phyloP scores from a whole-genome alignment of 2,329 filamentous ascomycete genomes.

The Apiospora koreana region DNA sequence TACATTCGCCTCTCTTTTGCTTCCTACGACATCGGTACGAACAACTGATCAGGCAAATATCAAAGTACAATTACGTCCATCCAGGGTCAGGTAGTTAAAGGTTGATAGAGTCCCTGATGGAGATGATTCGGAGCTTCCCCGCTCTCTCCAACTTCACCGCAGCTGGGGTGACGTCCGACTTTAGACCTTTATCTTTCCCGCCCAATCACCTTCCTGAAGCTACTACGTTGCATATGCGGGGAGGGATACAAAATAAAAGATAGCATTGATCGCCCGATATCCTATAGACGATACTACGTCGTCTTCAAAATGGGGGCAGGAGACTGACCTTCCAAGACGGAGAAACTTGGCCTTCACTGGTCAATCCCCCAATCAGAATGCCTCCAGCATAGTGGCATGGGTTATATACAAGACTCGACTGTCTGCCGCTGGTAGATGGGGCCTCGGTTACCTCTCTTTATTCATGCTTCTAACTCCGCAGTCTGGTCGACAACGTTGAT shows the following conservation, averaged over 20 bases:
- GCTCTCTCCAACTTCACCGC: background rate
- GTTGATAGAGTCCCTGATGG: background rate
- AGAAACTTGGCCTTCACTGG: background rate
- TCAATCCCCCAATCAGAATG: background rate
- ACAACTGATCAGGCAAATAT: background rate
- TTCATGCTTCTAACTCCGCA: background rate
- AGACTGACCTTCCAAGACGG: background rate
- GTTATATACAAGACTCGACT: background rate
- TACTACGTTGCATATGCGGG: constrained; percentile 8
- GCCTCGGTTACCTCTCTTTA: background rate
- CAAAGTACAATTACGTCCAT: background rate
- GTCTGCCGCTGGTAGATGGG: background rate
- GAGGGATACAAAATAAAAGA: background rate
- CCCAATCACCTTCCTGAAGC: background rate
- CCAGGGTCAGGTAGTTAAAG: background rate
- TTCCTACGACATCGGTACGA: background rate
- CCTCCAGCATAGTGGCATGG: background rate
- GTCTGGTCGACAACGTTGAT: background rate
- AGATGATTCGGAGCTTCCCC: background rate
- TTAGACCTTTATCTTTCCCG: background rate
- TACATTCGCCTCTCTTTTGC: too few species aligned
- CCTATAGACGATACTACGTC: background rate
- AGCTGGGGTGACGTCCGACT: background rate
- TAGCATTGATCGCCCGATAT: background rate
- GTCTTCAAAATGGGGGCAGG: background rate